Evolutionary conservation across 2,329 filamentous ascomycete species (phyloP).

Genomic region (Colletotrichum australisinense): DNA sequence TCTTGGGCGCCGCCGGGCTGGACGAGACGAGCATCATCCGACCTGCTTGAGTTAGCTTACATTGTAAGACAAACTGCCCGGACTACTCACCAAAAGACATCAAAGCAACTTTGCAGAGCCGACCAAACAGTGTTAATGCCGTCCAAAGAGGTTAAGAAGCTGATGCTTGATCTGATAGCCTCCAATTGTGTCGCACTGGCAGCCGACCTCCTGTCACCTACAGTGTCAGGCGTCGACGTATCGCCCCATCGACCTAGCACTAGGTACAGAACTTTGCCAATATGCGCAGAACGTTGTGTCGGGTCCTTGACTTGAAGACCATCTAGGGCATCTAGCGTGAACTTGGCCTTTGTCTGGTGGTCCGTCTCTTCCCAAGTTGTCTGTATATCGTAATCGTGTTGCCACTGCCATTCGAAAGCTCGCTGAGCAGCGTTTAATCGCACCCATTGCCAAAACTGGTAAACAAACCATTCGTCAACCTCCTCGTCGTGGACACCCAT

Average conservation of each 20-base stretch:
- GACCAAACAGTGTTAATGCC: conserved; percentile 64
- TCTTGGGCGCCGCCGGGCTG: conserved; percentile 57
- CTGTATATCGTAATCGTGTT: conserved; percentile 57
- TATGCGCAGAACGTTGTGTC: conserved; percentile 60
- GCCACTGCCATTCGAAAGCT: conserved; percentile 83
- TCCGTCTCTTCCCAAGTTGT: conserved; percentile 75
- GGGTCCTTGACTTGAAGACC: conserved; percentile 58
- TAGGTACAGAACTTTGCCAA: conserved; percentile 70
- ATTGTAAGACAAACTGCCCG: not conserved
- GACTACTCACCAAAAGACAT: conserved; percentile 61
- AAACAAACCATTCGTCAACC: conserved; percentile 97
- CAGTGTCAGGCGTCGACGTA: conserved; percentile 65
- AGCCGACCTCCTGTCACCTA: conserved; percentile 57
- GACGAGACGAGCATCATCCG: conserved; percentile 56
- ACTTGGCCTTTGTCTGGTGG: conserved; percentile 64
- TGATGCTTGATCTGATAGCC: conserved; percentile 67
- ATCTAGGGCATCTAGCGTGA: conserved; percentile 66
- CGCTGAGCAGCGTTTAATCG: conserved; percentile 80
- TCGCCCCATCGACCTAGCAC: conserved; percentile 77
- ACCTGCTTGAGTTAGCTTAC: conserved; percentile 53
- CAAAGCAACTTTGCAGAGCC: conserved; percentile 60
- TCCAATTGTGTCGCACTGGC: conserved; percentile 68
- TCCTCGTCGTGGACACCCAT: conserved; percentile 83
- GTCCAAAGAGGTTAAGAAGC: conserved; percentile 61
- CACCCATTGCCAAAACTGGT: conserved; percentile 86